A percentile compares a stretch with the other conserved stretches of the same genome.
phyloP scores from a whole-genome alignment of 495 filamentous ascomycete genomes.

The Rhizodiscina lignyota region DNA sequence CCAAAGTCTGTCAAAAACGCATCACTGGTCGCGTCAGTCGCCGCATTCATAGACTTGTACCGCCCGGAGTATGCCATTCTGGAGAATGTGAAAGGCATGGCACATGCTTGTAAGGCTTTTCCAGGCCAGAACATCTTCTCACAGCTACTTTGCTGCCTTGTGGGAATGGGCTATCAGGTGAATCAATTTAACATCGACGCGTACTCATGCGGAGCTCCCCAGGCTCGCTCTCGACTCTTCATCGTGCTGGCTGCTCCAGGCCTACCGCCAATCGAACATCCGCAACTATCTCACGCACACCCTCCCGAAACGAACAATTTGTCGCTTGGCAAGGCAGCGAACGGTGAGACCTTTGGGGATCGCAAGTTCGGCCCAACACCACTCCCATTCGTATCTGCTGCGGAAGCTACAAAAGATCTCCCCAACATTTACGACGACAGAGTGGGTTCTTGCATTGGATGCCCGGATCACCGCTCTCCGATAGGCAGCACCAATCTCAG shows the following conservation, averaged over 20 bases:
- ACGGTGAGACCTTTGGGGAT: slow-evolving; percentile 38
- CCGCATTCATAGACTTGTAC: slow-evolving; percentile 55
- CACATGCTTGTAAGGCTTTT: slow-evolving; percentile 20
- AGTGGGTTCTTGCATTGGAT: slow-evolving; percentile 33
- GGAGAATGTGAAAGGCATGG: slow-evolving; percentile 54
- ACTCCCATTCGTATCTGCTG: slow-evolving; percentile 34
- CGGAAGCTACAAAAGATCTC: slow-evolving; percentile 36
- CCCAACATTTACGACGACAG: slow-evolving; percentile 40
- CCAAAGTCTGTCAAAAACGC: slow-evolving; percentile 38
- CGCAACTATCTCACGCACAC: slow-evolving; percentile 45
- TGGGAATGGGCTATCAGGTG: slow-evolving; percentile 58
- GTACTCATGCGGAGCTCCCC: slow-evolving; percentile 48
- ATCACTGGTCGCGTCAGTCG: slow-evolving; percentile 56
- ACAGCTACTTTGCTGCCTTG: slow-evolving; percentile 48
- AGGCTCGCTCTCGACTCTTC: slow-evolving; percentile 47
- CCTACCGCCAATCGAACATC: slow-evolving; percentile 31
- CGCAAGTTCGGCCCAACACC: slow-evolving; percentile 33
- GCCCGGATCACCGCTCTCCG: slow-evolving; percentile 61
- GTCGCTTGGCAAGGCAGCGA: slow-evolving; percentile 40
- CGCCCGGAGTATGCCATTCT: slow-evolving; percentile 53
- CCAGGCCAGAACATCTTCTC: slow-evolving; percentile 41
- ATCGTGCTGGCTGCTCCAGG: slow-evolving; percentile 48
- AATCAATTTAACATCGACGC: slow-evolving; percentile 46
- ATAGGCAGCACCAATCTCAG: slow-evolving; percentile 10
- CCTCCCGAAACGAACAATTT: slow-evolving; percentile 16